A percentile compares a stretch with the other conserved stretches of the same genome.
Evolutionary conservation across 768 basidiomycete genomes (phyloP).

Genomic region (Hypholoma sublateritium): DNA sequence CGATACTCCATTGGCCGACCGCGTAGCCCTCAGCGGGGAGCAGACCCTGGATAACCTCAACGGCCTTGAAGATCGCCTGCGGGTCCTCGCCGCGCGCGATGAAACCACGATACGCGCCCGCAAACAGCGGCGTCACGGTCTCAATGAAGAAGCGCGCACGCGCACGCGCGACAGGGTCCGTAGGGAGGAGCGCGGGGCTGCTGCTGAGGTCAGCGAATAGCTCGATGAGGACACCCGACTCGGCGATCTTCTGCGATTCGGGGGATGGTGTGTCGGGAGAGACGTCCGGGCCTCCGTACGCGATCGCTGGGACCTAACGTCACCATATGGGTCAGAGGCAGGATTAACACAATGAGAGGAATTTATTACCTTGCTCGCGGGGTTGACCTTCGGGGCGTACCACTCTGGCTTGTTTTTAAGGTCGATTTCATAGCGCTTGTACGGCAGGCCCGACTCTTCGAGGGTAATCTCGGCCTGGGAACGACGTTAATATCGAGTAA

Average conservation of each 20-base stretch:
- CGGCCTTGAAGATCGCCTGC: constrained; percentile 38
- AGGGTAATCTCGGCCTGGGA: constrained; percentile 61
- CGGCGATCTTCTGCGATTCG: constrained; percentile 59
- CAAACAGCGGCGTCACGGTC: no score
- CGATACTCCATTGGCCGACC: constrained; percentile 53
- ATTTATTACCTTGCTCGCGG: constrained; percentile 54
- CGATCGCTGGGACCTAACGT: constrained; percentile 54
- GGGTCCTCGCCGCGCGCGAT: constrained; percentile 38
- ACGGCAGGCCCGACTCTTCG: constrained; percentile 49
- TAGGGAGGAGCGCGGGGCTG: no score
- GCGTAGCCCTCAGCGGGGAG: constrained; percentile 50
- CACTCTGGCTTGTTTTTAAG: constrained; percentile 66
- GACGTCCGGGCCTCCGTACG: constrained; percentile 60
- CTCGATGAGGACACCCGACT: constrained; percentile 66
- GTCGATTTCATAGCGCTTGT: constrained; percentile 56
- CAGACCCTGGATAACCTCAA: constrained; percentile 49
- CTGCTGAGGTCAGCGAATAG: constrained; percentile 64
- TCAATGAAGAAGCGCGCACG: no score
- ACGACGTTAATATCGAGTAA: background rate
- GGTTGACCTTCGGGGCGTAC: constrained; percentile 67
- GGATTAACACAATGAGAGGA: background rate
- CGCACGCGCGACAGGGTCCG: no score
- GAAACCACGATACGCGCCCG: no score
- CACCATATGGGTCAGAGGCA: background rate
- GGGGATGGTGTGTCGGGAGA: constrained; percentile 56